Conservation (phyloP, 2,329 filamentous ascomycete genomes). For the Cyphellophora europaea region DNA sequence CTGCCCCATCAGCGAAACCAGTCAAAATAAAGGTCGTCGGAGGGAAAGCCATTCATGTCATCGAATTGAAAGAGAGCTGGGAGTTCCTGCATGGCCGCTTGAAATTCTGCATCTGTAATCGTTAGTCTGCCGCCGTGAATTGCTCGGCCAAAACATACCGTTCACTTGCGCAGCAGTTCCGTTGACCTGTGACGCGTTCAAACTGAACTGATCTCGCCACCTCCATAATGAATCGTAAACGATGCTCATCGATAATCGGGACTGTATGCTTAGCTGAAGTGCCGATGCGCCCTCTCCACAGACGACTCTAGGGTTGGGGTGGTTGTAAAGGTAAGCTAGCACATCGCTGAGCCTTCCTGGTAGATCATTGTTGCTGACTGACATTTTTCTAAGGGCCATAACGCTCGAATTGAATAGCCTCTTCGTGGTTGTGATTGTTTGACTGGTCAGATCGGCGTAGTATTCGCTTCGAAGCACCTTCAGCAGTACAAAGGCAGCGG, state of each 20-base stretch:
- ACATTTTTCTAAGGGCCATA: conserved; percentile 48
- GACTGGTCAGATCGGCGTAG: conserved; percentile 38
- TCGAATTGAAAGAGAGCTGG: background rate
- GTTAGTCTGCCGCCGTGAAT: background rate
- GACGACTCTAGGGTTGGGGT: conserved; percentile 6
- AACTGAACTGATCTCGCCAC: conserved; percentile 55
- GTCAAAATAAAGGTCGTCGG: background rate
- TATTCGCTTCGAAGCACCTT: conserved; percentile 55
- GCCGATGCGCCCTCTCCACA: conserved; percentile 12
- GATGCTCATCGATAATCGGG: conserved; percentile 56
- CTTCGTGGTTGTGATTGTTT: conserved; percentile 33
- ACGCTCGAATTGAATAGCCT: conserved; percentile 50
- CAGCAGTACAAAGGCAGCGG: conserved; percentile 51
- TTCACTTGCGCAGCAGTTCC: no score
- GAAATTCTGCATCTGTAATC: background rate
- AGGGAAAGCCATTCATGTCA: background rate
- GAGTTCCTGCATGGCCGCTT: background rate
- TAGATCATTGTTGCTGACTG: conserved; percentile 53
- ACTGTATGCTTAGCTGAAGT: conserved; percentile 53
- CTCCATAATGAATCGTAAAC: conserved; percentile 59
- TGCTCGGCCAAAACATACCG: no score
- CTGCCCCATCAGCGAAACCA: background rate
- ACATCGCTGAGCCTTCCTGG: conserved; percentile 55
- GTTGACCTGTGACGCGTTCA: no score
- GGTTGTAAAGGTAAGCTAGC: conserved; percentile 52